Evolutionary conservation across 2,329 filamentous ascomycete species (phyloP).

Genomic region (Fusarium mangiferae): DNA sequence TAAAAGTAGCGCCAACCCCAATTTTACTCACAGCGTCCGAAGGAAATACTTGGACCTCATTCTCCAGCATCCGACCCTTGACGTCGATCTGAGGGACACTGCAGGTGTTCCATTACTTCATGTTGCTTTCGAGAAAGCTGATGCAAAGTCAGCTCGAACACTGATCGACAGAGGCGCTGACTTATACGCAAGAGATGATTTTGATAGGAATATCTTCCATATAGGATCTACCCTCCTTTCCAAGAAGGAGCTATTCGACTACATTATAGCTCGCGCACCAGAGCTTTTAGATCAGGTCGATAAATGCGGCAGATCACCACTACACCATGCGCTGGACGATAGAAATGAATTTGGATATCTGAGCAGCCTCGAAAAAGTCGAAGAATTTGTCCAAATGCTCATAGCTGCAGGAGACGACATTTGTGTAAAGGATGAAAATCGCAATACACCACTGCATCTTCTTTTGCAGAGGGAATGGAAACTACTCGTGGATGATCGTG

Average conservation of each 20-base stretch:
- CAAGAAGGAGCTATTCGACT: not conserved
- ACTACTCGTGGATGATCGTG: rapidly evolving
- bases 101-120: not conserved
- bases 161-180: not conserved
- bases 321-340: rapidly evolving
- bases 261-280: not conserved
- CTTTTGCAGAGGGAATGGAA: not conserved
- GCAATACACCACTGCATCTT: not conserved
- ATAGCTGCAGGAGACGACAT: not conserved
- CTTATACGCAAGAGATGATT: not conserved
- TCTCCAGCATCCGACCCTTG: not conserved
- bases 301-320: not conserved
- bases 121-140: not conserved
- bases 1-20: not conserved
- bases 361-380: not conserved
- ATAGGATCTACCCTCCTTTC: too few species aligned
- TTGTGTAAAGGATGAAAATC: not conserved
- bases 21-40: not conserved
- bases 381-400: not conserved
- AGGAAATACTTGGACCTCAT: not conserved
- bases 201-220: not conserved
- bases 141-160: not conserved
- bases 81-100: not conserved
- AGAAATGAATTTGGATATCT: rapidly evolving
- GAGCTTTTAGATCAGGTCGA: not conserved